Base-by-base conservation (phyloP, 495 filamentous ascomycete genomes). In the Penicillium flavigenum region DNA sequence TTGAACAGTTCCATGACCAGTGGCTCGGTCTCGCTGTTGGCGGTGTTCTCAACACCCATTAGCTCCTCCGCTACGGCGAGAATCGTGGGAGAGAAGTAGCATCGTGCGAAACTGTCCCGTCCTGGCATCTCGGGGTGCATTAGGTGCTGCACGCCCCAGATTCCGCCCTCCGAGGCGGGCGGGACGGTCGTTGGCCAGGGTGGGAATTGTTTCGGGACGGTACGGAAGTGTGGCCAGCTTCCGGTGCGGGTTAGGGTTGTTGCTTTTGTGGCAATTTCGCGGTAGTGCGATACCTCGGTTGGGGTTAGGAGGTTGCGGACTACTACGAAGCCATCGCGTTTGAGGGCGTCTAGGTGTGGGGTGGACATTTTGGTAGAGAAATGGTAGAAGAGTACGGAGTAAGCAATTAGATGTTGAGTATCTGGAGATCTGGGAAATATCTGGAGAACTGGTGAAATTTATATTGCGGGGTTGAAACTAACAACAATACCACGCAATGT, bases 121-220 rank as follows among this genome's bases (percentile, higher is more conserved):
- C 81, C 76, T 0, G 79, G 76, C 59, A 90, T 81, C 6, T 75
- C 64, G 0, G 90, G 89, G 71, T 94, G 86, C 53, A 94, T 72
- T 1, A 94, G 82, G 70, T 91, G 88, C 77, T 92, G 89, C 9
- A 93, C 85, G 56, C 90, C 90, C 90, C 90, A 94, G 72, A 94
- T 91, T 20, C 88, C 89, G 56, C 76, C 78, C 32, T 78, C 74
- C 0, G 72, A 74, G 49, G 79, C 73, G 0, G 76, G 74, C 0
- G 78, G 78, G 0, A 74, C 62, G 38, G 72, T 76, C 1, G 74
- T 72, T 24, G 81, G 78, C 88, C 89, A 92, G 8, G 90, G 90
- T 1, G 90, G 90, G 77, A 94, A 94, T 70, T 92, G 89, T 65
- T 92, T 92, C 49, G 87, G 88, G 19, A 92, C 83, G 4, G 88